These are phyloP conservation scores for Colletotrichum sp. DNA, from an alignment of 2,329 filamentous ascomycete genomes.

Conservation along the genomic window DNA sequence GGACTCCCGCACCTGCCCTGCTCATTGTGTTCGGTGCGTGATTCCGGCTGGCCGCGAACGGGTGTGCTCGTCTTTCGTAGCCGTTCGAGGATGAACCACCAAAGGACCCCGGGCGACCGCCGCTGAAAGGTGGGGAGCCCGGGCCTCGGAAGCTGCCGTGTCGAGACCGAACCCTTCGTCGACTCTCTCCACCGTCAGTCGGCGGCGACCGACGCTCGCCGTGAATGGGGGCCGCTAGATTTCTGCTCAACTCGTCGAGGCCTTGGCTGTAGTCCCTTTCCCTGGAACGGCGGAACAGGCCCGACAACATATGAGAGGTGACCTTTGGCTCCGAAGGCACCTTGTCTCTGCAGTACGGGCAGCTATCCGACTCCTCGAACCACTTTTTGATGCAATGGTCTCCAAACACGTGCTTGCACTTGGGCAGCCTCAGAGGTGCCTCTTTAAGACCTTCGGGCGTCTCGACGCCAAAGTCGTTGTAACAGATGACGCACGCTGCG, in stretches of 20 bases:
- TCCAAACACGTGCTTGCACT: slow-evolving; percentile 69
- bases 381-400: slow-evolving; percentile 70
- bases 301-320: not conserved
- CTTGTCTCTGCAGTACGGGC: slow-evolving; percentile 69
- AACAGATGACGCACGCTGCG: slow-evolving; percentile 67
- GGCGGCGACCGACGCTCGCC: slow-evolving; percentile 17
- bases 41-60: not conserved
- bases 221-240: not conserved
- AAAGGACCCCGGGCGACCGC: not conserved
- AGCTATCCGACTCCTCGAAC: slow-evolving; percentile 66
- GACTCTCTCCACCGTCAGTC: slow-evolving; percentile 6
- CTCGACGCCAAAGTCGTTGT: slow-evolving; percentile 63
- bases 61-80: slow-evolving; percentile 1
- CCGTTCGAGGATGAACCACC: not conserved
- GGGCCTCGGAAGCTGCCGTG: slow-evolving; percentile 5
- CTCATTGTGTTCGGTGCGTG: not conserved
- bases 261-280: not conserved
- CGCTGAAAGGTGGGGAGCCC: slow-evolving; percentile 8
- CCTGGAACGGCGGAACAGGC: not conserved
- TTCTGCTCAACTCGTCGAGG: not conserved
- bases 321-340: slow-evolving; percentile 52
- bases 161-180: slow-evolving; percentile 16
- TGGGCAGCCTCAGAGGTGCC: slow-evolving; percentile 61
- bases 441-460: slow-evolving; percentile 65
- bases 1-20: not conserved